Percentiles rank a stretch among this genome's conserved stretches.
phyloP scores from a whole-genome alignment of 345 rosid species.

The Abelmoschus esculentus region DNA sequence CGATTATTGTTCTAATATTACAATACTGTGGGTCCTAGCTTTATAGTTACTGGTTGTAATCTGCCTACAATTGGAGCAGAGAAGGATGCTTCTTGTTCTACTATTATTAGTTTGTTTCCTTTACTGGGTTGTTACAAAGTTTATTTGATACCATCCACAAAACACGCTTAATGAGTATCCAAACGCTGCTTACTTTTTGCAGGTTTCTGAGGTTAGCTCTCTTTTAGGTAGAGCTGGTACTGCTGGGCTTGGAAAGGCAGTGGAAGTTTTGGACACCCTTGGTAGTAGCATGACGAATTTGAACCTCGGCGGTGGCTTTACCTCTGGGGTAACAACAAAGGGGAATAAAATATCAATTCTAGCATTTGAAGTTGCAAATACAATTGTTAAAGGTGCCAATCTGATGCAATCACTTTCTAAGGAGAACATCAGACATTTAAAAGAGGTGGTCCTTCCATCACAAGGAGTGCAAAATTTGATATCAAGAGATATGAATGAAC shows the following conservation, averaged over 20 bases:
- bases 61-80: neutral
- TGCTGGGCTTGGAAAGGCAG: constrained; percentile 80
- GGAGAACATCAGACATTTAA: constrained; percentile 60
- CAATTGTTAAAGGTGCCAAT: constrained; percentile 87
- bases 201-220: constrained; percentile 96
- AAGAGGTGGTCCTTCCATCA: constrained; percentile 80
- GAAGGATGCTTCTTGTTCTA: neutral
- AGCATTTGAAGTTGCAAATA: constrained; percentile 94
- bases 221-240: constrained; percentile 86
- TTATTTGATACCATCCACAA: neutral
- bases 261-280: constrained; percentile 83
- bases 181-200: constrained; percentile 13
- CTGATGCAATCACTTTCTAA: constrained; percentile 80
- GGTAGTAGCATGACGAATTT: constrained; percentile 94
- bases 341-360: constrained; percentile 74
- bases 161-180: neutral
- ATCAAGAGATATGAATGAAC: constrained; percentile 74
- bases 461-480: constrained; percentile 78
- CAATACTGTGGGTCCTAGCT: neutral
- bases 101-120: neutral
- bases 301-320: constrained; percentile 54
- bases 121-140: neutral
- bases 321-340: constrained; percentile 68
- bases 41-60: neutral
- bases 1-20: neutral